Evolutionary conservation across 176 grass and related monocot species (phyloP).

Genomic region (Juncus inflexus): DNA sequence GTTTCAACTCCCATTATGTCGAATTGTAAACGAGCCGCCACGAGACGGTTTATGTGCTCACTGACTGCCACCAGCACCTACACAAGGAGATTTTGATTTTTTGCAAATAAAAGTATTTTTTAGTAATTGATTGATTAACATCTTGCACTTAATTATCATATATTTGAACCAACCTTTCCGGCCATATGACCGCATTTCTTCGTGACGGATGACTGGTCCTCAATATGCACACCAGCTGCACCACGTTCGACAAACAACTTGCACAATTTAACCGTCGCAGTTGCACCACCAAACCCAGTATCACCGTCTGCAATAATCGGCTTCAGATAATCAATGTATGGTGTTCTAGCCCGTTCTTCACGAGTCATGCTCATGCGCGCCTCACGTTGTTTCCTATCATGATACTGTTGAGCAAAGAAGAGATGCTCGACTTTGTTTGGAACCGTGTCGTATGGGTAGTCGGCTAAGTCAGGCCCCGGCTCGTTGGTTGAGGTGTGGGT

Average conservation of each 20-base stretch:
- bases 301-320: constrained; percentile 86
- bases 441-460: constrained; percentile 96
- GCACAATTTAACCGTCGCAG: constrained; percentile 87
- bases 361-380: constrained; percentile 69
- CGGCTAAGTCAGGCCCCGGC: constrained; percentile 82
- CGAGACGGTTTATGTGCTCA: constrained; percentile 86
- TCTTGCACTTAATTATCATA: neutral
- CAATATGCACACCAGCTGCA: constrained; percentile 74
- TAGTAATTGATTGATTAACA: neutral
- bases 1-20: constrained; percentile 95
- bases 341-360: constrained; percentile 22
- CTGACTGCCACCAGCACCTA: constrained; percentile 59
- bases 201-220: constrained; percentile 84
- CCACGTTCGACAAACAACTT: constrained; percentile 96
- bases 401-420: constrained; percentile 71
- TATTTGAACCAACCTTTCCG: constrained; percentile 32
- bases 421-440: constrained; percentile 94
- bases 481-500: constrained; percentile 86
- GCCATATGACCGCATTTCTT: constrained; percentile 98
- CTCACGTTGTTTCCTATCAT: constrained; percentile 81
- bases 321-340: constrained; percentile 64
- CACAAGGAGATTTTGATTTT: too few species aligned
- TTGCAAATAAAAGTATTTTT: too few species aligned
- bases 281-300: constrained; percentile 80
- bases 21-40: constrained; percentile 86